A percentile compares a stretch with the other conserved stretches of the same genome.
Evolutionary conservation across 306 rosid species (phyloP).

Genomic region (Alnus glutinosa): DNA sequence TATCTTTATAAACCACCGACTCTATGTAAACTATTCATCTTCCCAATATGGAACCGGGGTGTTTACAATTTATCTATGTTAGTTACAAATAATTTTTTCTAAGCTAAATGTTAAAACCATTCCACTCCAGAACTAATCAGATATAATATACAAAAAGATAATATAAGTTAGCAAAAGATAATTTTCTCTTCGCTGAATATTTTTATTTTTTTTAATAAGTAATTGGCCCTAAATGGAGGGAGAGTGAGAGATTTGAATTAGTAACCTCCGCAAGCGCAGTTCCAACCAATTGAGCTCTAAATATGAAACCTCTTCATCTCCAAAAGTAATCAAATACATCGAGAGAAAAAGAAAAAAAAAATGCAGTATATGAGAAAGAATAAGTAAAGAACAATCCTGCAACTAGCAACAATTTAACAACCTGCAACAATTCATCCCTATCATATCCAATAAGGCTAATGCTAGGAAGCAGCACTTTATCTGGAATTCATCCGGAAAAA

Average conservation of each 20-base stretch:
- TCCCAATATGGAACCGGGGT: no score
- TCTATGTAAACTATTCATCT: no score
- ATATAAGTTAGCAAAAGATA: not conserved
- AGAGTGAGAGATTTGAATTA: no score
- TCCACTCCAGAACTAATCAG: not conserved
- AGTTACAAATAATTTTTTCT: not conserved
- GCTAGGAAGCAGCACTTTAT: no score
- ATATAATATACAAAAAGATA: not conserved
- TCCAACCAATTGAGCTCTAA: not conserved
- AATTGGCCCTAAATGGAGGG: no score
- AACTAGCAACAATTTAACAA: not conserved
- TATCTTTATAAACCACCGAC: no score
- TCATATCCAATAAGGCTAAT: not conserved
- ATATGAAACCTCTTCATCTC: not conserved
- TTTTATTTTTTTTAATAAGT: no score
- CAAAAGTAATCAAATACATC: not conserved
- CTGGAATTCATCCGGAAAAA: no score
- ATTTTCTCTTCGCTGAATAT: not conserved
- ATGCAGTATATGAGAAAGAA: not conserved
- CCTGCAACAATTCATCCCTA: not conserved
- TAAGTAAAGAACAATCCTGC: not conserved
- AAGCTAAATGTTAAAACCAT: not conserved
- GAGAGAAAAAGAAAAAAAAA: not conserved
- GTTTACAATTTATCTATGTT: not conserved
- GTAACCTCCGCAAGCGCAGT: no score